These are phyloP conservation scores for Amylocystis lapponica DNA, from an alignment of 768 basidiomycete genomes.

Conservation along the genomic window DNA sequence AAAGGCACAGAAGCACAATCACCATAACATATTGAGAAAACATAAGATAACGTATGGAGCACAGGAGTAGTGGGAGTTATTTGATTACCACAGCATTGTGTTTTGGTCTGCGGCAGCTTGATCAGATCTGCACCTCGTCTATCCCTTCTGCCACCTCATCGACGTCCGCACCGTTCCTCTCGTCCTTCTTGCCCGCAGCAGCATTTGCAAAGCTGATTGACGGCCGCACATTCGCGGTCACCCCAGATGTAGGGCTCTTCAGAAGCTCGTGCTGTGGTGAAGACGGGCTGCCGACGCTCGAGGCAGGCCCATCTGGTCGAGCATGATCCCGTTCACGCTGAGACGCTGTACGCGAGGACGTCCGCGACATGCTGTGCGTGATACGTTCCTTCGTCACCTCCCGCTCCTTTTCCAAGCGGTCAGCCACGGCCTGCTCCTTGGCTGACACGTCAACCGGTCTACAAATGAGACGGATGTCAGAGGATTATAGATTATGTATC, in stretches of 20 bases:
- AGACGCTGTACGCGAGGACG: constrained; percentile 28
- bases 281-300: constrained; percentile 27
- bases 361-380: constrained; percentile 40
- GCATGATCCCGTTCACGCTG: constrained; percentile 20
- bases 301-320: constrained; percentile 22
- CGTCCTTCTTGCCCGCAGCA: constrained; percentile 46
- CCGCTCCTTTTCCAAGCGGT: constrained; percentile 65
- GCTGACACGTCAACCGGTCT: constrained; percentile 83
- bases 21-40: neutral
- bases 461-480: constrained; percentile 1
- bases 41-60: neutral
- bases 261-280: constrained; percentile 13
- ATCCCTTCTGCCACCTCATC: constrained; percentile 26
- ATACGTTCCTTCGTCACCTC: constrained; percentile 33
- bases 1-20: no score
- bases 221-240: constrained; percentile 55
- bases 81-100: no score
- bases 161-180: constrained; percentile 13
- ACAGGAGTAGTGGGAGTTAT: no score
- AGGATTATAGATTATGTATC: neutral
- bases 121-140: constrained; percentile 33
- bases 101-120: constrained; percentile 5
- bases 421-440: constrained; percentile 69
- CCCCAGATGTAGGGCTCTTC: constrained; percentile 9
- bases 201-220: constrained; percentile 80